These are phyloP conservation scores for Monilinia fructicola DNA, from an alignment of 2,329 filamentous ascomycete genomes.

Conservation along the genomic window DNA sequence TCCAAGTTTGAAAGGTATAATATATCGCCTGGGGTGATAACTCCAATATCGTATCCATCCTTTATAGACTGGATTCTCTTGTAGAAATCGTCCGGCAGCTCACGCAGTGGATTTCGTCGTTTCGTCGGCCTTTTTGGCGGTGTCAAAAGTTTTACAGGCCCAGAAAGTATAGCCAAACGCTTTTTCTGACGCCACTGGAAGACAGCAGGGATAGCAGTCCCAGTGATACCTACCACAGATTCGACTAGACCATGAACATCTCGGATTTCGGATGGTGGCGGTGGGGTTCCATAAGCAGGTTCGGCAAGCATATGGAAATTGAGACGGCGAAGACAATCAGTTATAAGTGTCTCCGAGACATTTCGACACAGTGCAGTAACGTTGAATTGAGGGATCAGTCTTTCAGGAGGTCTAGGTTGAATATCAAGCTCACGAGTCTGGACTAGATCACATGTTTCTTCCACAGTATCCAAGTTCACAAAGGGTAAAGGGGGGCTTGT, in stretches of 20 bases:
- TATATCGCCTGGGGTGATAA: background rate
- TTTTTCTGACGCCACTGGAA: slow-evolving; percentile 2
- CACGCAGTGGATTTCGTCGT: background rate
- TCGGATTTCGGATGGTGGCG: background rate
- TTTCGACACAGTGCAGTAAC: slow-evolving; percentile 17
- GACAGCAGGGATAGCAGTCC: slow-evolving; percentile 12
- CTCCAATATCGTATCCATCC: background rate
- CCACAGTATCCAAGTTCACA: slow-evolving; percentile 1
- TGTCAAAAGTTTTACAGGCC: background rate
- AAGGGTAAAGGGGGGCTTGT: slow-evolving; percentile 3
- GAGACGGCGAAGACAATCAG: slow-evolving; percentile 16
- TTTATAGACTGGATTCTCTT: slow-evolving; percentile 1
- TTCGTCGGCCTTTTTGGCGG: background rate
- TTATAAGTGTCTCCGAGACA: slow-evolving; percentile 19
- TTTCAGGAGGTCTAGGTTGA: background rate
- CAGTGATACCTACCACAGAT: slow-evolving; percentile 15
- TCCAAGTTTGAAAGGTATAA: slow-evolving; percentile 8
- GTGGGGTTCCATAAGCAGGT: slow-evolving; percentile 1
- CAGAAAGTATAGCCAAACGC: background rate
- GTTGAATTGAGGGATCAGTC: background rate
- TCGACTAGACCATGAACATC: background rate
- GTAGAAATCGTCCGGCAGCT: slow-evolving; percentile 1
- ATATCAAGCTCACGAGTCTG: background rate
- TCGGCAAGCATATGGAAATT: slow-evolving; percentile 5
- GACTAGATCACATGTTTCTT: slow-evolving; percentile 13